Evolutionary conservation across 495 filamentous ascomycete genomes (phyloP).

Genomic region (Chaetomium cochliodes): DNA sequence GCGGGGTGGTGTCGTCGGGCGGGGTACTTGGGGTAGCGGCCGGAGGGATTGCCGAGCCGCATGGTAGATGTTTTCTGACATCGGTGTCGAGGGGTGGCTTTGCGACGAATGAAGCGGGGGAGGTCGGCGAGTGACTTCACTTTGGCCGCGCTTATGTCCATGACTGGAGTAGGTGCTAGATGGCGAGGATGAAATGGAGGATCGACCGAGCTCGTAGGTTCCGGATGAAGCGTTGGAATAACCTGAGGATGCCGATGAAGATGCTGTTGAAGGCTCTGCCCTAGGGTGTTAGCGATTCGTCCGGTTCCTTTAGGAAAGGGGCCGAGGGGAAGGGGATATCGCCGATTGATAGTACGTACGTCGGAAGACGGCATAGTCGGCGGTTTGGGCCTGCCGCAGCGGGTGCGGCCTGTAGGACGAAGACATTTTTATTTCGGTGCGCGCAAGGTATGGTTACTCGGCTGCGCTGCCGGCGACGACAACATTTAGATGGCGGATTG

Average conservation of each 20-base stretch:
- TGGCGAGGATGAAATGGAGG: constrained; percentile 64
- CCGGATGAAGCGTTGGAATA: constrained; percentile 67
- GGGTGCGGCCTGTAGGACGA: constrained; percentile 54
- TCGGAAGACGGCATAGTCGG: constrained; percentile 62
- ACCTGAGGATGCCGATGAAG: constrained; percentile 68
- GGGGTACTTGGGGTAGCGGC: constrained; percentile 69
- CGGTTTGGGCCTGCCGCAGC: constrained; percentile 63
- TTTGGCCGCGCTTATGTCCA: constrained; percentile 74
- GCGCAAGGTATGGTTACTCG: constrained; percentile 9
- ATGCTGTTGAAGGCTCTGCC: constrained; percentile 67
- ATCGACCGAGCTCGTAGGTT: constrained; percentile 62
- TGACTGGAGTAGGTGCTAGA: constrained; percentile 58
- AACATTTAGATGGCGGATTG: constrained; percentile 26
- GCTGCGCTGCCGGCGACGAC: constrained; percentile 17
- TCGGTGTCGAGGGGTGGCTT: constrained; percentile 46
- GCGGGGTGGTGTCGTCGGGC: constrained; percentile 29
- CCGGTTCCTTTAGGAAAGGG: too few species aligned
- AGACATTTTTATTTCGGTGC: constrained; percentile 21
- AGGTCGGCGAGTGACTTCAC: constrained; percentile 59
- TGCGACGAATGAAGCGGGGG: constrained; percentile 40
- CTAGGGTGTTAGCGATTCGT: too few species aligned
- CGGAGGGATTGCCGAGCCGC: constrained; percentile 73
- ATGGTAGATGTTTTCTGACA: constrained; percentile 60
- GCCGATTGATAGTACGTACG: constrained; percentile 23
- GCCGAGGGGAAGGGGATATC: too few species aligned